Percentiles rank a stretch among this genome's conserved stretches.
phyloP scores from a whole-genome alignment of 257 asterid species.

The Jacaranda copaia region DNA sequence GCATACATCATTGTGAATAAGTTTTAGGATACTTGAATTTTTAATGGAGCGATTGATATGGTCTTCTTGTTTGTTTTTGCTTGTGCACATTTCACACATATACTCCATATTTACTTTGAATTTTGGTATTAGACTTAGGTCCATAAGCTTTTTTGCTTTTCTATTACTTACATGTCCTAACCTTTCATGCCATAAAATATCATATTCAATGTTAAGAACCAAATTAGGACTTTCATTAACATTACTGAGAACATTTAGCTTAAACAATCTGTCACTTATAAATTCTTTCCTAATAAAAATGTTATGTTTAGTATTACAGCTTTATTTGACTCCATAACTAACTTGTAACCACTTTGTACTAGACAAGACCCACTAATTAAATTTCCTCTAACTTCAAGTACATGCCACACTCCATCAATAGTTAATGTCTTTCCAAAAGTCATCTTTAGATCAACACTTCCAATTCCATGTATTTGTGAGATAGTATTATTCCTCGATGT shows the following conservation, averaged over 20 bases:
- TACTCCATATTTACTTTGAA: too few species aligned
- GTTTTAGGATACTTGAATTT: too few species aligned
- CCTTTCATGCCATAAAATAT: neutral
- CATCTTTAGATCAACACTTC: neutral
- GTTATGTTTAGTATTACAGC: neutral
- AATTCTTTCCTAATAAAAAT: neutral
- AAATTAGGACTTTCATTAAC: too few species aligned
- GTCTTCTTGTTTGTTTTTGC: neutral
- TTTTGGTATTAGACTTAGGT: neutral
- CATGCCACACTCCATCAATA: too few species aligned
- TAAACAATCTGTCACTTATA: neutral
- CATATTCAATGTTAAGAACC: neutral
- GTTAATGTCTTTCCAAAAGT: too few species aligned
- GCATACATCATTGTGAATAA: too few species aligned
- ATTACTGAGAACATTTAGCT: too few species aligned
- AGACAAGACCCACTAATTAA: too few species aligned
- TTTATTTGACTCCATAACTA: conserved; percentile 2
- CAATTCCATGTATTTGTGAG: neutral
- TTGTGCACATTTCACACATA: neutral
- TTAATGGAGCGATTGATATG: too few species aligned
- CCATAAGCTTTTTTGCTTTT: neutral
- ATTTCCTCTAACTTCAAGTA: too few species aligned
- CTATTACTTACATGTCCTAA: neutral
- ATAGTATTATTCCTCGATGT: neutral
- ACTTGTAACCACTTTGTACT: too few species aligned